A percentile compares a stretch with the other conserved stretches of the same genome.
Evolutionary conservation across 331 rosid genomes (phyloP).

Genomic region (Pyrus hybrid): DNA sequence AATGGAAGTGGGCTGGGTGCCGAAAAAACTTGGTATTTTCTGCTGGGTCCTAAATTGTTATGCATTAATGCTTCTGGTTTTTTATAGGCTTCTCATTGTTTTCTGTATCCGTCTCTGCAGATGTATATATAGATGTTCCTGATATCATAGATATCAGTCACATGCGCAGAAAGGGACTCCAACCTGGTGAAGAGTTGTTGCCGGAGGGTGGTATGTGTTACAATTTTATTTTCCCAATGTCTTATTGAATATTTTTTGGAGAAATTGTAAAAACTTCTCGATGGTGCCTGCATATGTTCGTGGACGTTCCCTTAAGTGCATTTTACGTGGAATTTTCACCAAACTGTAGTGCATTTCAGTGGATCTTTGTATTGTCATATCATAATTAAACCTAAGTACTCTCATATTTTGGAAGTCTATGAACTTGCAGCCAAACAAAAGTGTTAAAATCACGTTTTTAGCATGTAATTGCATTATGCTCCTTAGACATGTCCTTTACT

Average conservation of each 20-base stretch:
- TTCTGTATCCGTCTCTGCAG: constrained; percentile 32
- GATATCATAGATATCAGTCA: constrained; percentile 90
- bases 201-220: constrained; percentile 74
- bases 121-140: constrained; percentile 93
- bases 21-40: constrained; percentile 85
- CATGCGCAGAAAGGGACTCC: constrained; percentile 85
- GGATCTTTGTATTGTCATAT: not conserved
- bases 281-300: not conserved
- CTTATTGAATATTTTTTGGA: not conserved
- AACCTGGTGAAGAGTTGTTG: constrained; percentile 77
- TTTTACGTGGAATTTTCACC: not conserved
- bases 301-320: not conserved
- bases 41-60: constrained; percentile 4
- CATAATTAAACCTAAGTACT: not conserved
- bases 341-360: not conserved
- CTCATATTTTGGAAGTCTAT: not conserved
- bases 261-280: not conserved
- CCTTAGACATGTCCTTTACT: not conserved
- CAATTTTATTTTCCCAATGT: not conserved
- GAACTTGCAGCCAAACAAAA: not conserved
- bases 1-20: constrained; percentile 96
- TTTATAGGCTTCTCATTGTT: constrained; percentile 3
- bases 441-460: not conserved
- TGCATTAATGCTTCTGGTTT: not conserved
- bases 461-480: not conserved